Percentiles rank a stretch among this genome's conserved stretches.
Conservation (phyloP, 2,329 filamentous ascomycete species). For the Aurifilum marmelostoma region DNA sequence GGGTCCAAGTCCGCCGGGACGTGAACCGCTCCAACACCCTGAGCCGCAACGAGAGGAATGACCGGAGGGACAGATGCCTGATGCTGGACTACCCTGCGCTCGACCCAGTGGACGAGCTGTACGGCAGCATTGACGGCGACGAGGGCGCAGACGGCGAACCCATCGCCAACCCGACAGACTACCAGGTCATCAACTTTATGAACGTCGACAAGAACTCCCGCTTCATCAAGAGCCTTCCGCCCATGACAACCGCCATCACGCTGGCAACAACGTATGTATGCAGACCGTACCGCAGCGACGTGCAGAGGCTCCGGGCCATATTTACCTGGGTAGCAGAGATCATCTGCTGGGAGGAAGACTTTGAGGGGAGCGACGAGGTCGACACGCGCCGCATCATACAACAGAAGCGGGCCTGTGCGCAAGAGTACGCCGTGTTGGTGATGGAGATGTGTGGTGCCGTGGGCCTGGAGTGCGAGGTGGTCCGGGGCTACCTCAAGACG, state of each 20-base stretch:
- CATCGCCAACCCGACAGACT: constrained; percentile 81
- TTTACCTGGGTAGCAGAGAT: constrained; percentile 98
- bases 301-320: constrained; percentile 89
- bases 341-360: constrained; percentile 93
- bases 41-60: constrained; percentile 82
- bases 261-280: constrained; percentile 92
- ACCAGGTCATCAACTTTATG: constrained; percentile 74
- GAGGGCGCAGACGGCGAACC: constrained; percentile 85
- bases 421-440: constrained; percentile 88
- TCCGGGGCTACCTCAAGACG: constrained; percentile 87
- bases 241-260: constrained; percentile 78
- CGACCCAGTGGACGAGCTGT: constrained; percentile 86
- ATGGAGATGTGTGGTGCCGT: constrained; percentile 93
- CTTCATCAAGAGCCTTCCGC: constrained; percentile 82
- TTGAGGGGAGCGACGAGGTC: constrained; percentile 68
- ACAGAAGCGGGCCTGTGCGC: constrained; percentile 78
- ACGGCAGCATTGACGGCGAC: constrained; percentile 83
- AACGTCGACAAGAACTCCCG: constrained; percentile 95
- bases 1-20: constrained; percentile 96
- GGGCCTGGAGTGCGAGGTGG: constrained; percentile 82
- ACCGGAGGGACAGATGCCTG: constrained; percentile 85
- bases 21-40: constrained; percentile 94
- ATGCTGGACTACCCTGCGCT: constrained; percentile 92
- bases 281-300: constrained; percentile 89
- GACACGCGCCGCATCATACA: constrained; percentile 85